Evolutionary conservation across 495 filamentous ascomycete genomes (phyloP).

Genomic region (Thozetella sp.): DNA sequence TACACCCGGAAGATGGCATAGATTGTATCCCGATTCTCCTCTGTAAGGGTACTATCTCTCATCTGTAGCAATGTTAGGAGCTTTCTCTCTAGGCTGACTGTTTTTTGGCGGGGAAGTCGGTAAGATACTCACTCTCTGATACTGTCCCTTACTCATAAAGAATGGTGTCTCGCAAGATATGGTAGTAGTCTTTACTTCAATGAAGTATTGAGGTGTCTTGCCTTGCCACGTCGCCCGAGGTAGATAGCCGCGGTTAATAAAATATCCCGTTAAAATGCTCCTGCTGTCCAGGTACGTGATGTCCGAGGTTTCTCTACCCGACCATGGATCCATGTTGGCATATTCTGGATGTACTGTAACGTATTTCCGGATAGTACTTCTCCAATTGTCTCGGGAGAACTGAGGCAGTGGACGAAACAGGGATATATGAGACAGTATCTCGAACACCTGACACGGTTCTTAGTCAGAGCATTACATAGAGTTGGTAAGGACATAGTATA

Average conservation of each 20-base stretch:
- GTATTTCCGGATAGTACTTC: constrained; percentile 40
- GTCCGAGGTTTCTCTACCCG: constrained; percentile 40
- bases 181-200: constrained; percentile 53
- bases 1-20: constrained; percentile 45
- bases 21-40: constrained; percentile 12
- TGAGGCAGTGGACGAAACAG: constrained; percentile 13
- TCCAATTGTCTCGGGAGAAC: constrained; percentile 39
- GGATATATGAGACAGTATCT: constrained; percentile 26
- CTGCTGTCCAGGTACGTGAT: constrained; percentile 37
- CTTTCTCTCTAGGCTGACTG: not conserved
- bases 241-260: constrained; percentile 37
- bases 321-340: constrained; percentile 31
- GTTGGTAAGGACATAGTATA: not conserved
- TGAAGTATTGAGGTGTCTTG: constrained; percentile 32
- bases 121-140: constrained; percentile 25
- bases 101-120: not conserved
- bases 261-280: constrained; percentile 26
- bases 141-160: constrained; percentile 44
- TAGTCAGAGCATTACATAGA: not conserved
- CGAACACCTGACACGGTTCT: constrained; percentile 34
- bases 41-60: constrained; percentile 5
- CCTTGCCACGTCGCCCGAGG: constrained; percentile 16
- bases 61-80: constrained; percentile 15
- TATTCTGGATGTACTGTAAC: constrained; percentile 35
- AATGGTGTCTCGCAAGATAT: constrained; percentile 33